Percentiles rank a stretch among this genome's conserved stretches.
Conservation (phyloP, 164 flowering plant species). For the Kalanchoe fedtschenkoi region DNA sequence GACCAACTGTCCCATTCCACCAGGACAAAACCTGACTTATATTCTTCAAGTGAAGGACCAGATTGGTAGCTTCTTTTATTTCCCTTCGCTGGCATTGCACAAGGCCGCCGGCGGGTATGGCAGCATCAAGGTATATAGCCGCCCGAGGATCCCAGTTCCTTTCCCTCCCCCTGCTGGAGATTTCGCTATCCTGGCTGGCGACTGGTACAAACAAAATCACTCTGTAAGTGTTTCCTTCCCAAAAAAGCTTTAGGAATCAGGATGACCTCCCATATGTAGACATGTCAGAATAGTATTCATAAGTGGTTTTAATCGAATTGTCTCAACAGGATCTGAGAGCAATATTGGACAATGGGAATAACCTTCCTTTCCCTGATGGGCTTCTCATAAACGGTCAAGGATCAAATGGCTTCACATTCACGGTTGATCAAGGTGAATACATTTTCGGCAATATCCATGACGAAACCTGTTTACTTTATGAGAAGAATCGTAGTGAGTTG, state of each 20-base stretch:
- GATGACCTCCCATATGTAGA: too few relatives aligned
- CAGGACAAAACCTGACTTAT: constrained; percentile 3
- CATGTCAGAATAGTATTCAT: neutral
- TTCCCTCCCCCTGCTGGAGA: constrained; percentile 3
- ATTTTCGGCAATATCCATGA: too few relatives aligned
- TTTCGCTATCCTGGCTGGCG: neutral
- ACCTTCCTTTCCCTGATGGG: neutral
- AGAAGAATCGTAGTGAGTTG: neutral
- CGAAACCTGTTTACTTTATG: neutral
- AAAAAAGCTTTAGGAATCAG: too few relatives aligned
- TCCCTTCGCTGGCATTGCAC: constrained; percentile 1
- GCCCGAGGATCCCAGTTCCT: constrained; percentile 1
- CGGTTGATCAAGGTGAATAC: neutral
- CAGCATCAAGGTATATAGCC: neutral
- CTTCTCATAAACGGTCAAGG: neutral
- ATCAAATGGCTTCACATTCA: neutral
- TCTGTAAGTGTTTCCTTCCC: neutral
- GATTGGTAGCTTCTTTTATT: neutral
- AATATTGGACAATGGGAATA: constrained; percentile 4
- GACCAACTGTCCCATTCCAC: constrained; percentile 2
- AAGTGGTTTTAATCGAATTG: neutral
- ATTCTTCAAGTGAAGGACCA: constrained; percentile 4
- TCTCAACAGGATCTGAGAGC: neutral
- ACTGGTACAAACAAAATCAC: constrained; percentile 3
- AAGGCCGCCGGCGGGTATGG: constrained; percentile 1